Evolutionary conservation across 306 rosid species (phyloP).

Genomic region (Sechiopsis laciniata): DNA sequence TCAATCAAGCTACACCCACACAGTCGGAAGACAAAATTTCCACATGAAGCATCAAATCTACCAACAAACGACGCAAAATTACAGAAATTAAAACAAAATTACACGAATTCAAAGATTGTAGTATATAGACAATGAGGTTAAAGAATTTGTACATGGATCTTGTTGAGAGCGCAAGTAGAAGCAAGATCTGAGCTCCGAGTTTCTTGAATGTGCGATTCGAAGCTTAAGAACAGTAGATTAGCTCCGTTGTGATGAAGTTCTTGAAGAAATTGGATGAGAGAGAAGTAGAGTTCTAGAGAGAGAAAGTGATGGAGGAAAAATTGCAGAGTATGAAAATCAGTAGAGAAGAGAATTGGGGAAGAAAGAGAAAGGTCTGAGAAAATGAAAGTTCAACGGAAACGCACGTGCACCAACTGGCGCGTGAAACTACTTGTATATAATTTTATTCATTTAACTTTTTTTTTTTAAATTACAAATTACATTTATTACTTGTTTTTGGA

Average conservation of each 20-base stretch:
- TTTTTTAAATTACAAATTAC: too few species aligned
- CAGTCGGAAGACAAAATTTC: not conserved
- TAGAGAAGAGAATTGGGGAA: not conserved
- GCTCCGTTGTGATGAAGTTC: not conserved
- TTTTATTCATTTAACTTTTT: too few species aligned
- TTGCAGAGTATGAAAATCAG: not conserved
- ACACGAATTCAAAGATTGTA: not conserved
- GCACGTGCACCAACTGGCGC: constrained; percentile 18
- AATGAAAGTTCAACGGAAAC: constrained; percentile 10
- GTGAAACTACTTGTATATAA: constrained; percentile 1
- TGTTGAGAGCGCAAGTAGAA: not conserved
- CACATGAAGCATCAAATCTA: not conserved
- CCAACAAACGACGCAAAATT: not conserved
- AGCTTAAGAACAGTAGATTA: not conserved
- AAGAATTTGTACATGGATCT: constrained; percentile 19
- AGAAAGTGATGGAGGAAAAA: not conserved
- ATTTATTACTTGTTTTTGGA: not conserved
- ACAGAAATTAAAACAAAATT: not conserved
- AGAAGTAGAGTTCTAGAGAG: too few species aligned
- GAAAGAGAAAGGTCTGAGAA: constrained; percentile 4
- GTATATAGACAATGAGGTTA: not conserved
- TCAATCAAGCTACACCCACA: not conserved
- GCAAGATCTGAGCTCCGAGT: constrained; percentile 19
- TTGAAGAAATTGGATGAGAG: not conserved
- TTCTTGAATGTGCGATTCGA: constrained; percentile 16